Evolutionary conservation across 2,329 filamentous ascomycete genomes (phyloP), one percentile per base, ranked within the genome.

Genomic region (Hypoxylon sp.): DNA sequence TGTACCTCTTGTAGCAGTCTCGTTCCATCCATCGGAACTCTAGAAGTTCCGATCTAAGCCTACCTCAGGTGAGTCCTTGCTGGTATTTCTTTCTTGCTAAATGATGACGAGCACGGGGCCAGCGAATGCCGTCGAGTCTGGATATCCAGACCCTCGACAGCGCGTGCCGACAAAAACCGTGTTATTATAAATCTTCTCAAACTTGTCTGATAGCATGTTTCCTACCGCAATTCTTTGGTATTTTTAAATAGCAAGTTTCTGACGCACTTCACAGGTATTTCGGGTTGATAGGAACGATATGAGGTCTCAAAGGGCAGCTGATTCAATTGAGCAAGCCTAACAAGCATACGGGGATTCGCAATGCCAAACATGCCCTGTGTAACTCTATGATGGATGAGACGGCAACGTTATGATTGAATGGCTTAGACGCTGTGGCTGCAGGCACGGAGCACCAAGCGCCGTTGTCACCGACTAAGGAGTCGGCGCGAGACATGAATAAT

Each of bases 151-250:
- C 55, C 60, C 30, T 72, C 49, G 61, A 67, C 14, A 35, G 73
- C 66, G 76, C 68, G 81, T 90, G 88, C 81, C 85, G 89, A 87
- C 80, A 87, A 87, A 81, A 85, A 88, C 89, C 89, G 89, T 88
- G 83, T 71, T 54, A 83, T 80, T 71, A 80, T 82, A 69, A 67
- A 90, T 90, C 89, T 91, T 90, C 89, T 91, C 89, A 88, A 85
- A 77, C 69, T 77, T 83, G 79, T 89, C 86, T 89, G 88, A 89
- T 78, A 71, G 31, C 46, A 56, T 48, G 27, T 3, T 27, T 50
- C 11, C 37, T 46, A 5, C 35, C 37, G 37, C 31, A 31, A 17
- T 42, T 31, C 8, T 25, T 25, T 20, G 2, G 13, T n/a, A 5
- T 37, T 61, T 4, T 11, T 2, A 14, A 30, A 49, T 46, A 49